Base-by-base conservation (phyloP, 768 basidiomycete species). In the Mycena capillaripes region DNA sequence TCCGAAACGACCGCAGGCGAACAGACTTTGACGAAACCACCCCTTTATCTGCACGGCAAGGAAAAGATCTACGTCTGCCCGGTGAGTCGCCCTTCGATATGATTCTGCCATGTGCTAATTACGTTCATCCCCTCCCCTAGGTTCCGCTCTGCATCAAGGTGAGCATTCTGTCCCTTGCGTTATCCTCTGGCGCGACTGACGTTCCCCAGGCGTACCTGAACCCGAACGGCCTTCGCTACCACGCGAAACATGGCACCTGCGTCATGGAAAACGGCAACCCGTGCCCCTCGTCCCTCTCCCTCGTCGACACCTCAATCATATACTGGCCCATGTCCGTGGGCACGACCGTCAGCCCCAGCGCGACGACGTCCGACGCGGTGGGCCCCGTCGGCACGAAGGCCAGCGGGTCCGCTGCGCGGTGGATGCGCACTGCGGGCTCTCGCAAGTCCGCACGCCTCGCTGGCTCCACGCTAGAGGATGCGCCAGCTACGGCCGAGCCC, bases 191-290 rank as follows among this genome's bases (percentile, higher is more conserved):
- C 34, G 23, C 25, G 30, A 17, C 46, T 52, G 58, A 60, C 44
- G 3, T 9, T 44, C 44, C 29, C 23, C 76, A 91, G 87, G 80
- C 87, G 32, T 93, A 93, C 76, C 85, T 91, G 48, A 92, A 91
- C 78, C 86, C 90, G 10, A 92, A 91, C 72, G 91, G 92, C 12
- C 82, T 92, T 55, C 90, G 90, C 78, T 92, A 93, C 75, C 91
- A 92, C 74, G 79, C 90, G 60, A 89, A 90, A 75, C 92, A 90
- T 76, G 91, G 91, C 14, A 91, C 89, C 3, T 92, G 92, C 78
- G 86, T 83, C 69, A 81, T 86, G 44, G 86, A 84, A 46, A 73
- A 73, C 46, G 60, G 66, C 34, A 25, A 50, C 36, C 66, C 57
- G 19, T 59, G 66, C 58, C 25, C 58, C 19, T 5, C 40, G 27